Base-by-base conservation (phyloP, 1,284 basidiomycete species). In the Ganoderma meredithae region DNA sequence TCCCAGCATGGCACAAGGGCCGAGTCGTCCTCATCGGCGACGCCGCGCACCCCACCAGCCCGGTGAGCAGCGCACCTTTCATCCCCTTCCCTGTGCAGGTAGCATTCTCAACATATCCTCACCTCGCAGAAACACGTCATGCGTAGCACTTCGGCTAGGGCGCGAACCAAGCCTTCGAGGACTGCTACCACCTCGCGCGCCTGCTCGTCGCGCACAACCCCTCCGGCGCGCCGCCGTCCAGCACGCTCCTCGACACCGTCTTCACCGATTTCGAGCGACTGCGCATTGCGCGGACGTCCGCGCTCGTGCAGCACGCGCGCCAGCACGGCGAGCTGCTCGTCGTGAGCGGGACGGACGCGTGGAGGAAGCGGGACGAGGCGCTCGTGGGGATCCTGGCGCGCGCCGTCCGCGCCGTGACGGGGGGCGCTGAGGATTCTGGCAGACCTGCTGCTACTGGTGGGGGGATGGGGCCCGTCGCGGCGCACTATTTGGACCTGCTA, bases 161-260 rank as follows among this genome's bases (percentile, higher is more conserved):
- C 31, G 83, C 84, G 8, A 85, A 85, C 69, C 84, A 84, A 71
- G 81, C 84, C 0, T 81, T 84, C 66, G 83, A 85, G 68, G 84
- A 85, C 72, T 74, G 82, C 55, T 82, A 81, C 64, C 79, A 80
- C 66, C 77, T 86, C 25, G 75, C 80, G 13, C 77, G 77, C 3
- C 76, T 82, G 7, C 78, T 85, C 6, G 62, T 71, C 22, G 73
- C 79, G 60, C 71, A 82, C 72, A 81, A 83, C 68, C 76, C 80
- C 0, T 68, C 73, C 8, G 72, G 74, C 1, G 53, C 47, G n/a
- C 19, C 73, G 19, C 82, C 78, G 1, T 75, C 80, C 3, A 79
- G 78, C 4, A 72, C 71, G 10, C 62, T 67, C 1, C 79, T 86
- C 3, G 70, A 64, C 1, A 69, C 66, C 3, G 70, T 82, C 15